Base-by-base conservation (phyloP, 2,329 filamentous ascomycete genomes). In the Botryosphaeria agaves region DNA sequence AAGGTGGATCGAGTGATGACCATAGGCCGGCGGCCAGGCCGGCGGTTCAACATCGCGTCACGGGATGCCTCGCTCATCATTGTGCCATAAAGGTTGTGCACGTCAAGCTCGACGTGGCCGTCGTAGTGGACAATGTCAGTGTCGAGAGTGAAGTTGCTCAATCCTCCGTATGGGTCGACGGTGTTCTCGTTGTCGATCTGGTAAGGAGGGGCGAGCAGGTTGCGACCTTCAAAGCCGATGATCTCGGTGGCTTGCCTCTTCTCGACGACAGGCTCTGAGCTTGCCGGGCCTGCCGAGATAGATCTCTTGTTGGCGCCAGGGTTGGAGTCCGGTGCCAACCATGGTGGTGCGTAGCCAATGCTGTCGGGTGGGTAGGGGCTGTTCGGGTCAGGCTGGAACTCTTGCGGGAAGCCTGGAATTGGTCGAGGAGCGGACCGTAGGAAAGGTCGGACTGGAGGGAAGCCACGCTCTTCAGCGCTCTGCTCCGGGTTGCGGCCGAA, bases 1-100 rank as follows among this genome's bases (percentile, higher is more conserved):
- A 80, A 85, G 0, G 78, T 85, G 14, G 72, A 77, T 15, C 80
- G 71, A 0, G 78, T 82, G 39, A 87, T 79, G 28, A 85, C 60
- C 34, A 85, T 48, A 1, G 80, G 77, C 0, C 79, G 68, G 4
- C 71, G 53, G 1, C 50, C 48, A 0, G 79, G 76, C 0, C 76
- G 67, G 6, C 78, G 68, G 8, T 57, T 51, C 5, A 71, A 49
- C 76, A 85, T 79, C 2, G 79, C 72, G 8, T 63, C 51, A 31
- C 69, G 65, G 0, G 75, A 78, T 4, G 68, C 57, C 12, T 61
- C 53, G 1, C 73, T 76, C 78, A 84, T 85, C 72, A 81, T 63
- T 42, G 69, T 67, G 1, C 80, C 80, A 47, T 80, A 83, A 1
- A 84, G 51, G 41, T 84, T 84, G 48, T 85, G 80, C 0, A 72